These are phyloP conservation scores for Metschnikowia similis DNA, from an alignment of 805 yeast species.

Conservation along the genomic window DNA sequence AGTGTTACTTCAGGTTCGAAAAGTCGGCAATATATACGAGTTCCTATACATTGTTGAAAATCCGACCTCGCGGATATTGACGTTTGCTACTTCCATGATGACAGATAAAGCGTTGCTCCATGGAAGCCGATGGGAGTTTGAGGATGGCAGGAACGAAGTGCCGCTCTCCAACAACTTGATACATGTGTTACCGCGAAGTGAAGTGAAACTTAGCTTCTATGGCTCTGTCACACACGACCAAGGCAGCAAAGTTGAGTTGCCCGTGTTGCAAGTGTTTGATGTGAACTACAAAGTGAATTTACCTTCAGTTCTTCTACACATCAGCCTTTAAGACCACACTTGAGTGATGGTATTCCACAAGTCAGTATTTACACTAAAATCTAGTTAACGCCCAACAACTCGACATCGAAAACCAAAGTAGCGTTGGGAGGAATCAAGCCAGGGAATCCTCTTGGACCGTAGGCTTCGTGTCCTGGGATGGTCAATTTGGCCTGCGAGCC, in stretches of 20 bases:
- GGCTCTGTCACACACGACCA: conserved; percentile 12
- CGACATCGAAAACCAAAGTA: conserved; percentile 83
- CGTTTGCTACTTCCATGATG: conserved; percentile 43
- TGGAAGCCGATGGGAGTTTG: conserved; percentile 14
- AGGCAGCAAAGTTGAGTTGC: conserved; percentile 38
- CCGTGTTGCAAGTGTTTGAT: conserved; percentile 63
- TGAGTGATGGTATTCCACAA: neutral
- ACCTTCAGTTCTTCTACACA: conserved; percentile 18
- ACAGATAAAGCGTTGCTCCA: conserved; percentile 9
- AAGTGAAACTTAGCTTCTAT: conserved; percentile 38
- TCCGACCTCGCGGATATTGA: conserved; percentile 67
- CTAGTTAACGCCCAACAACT: conserved; percentile 55
- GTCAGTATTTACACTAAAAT: neutral
- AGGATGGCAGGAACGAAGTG: conserved; percentile 15
- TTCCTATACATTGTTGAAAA: conserved; percentile 61
- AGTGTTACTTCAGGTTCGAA: conserved; percentile 43
- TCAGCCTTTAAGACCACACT: neutral
- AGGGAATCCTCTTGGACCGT: conserved; percentile 94
- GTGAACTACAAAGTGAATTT: conserved; percentile 62
- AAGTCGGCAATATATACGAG: conserved; percentile 15
- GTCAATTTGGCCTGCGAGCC: conserved; percentile 93
- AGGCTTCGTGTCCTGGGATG: conserved; percentile 90
- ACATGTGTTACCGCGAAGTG: conserved; percentile 61
- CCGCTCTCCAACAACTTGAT: conserved; percentile 32
- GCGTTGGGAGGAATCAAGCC: conserved; percentile 96